Conservation (phyloP, 306 rosid species). For the Abrus pulchellus region DNA sequence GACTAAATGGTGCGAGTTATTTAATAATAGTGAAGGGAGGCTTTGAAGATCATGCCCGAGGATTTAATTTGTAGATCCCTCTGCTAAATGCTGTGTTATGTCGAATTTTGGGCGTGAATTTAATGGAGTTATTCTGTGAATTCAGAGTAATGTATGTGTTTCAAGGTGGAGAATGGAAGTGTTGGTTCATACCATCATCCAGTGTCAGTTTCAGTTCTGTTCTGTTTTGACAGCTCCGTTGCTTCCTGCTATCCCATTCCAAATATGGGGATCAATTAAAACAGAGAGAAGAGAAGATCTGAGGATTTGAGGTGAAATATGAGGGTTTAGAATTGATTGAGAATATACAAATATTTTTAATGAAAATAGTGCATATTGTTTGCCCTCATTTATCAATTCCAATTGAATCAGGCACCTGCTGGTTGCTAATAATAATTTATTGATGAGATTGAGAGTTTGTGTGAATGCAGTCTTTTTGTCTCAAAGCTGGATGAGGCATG, state of each 20-base stretch:
- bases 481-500: conserved; percentile 33
- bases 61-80: neutral
- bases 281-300: conserved; percentile 2
- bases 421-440: conserved; percentile 6
- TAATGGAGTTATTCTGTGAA: neutral
- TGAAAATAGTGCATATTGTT: conserved; percentile 33
- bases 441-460: neutral
- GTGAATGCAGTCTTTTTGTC: conserved; percentile 14
- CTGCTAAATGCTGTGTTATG: conserved; percentile 3
- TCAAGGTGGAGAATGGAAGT: conserved; percentile 31
- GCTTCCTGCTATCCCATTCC: conserved; percentile 22
- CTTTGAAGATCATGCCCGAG: neutral
- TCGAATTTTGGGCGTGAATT: conserved; percentile 23
- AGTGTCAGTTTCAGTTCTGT: neutral
- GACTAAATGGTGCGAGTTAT: neutral
- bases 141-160: neutral
- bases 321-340: conserved; percentile 25
- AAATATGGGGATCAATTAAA: conserved; percentile 8
- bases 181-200: conserved; percentile 32
- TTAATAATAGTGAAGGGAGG: neutral
- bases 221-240: conserved; percentile 10
- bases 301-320: conserved; percentile 8
- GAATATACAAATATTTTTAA: conserved; percentile 1
- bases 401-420: conserved; percentile 6
- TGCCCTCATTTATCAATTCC: conserved; percentile 14